Conservation (phyloP, 2,329 filamentous ascomycete species). For the Orbilia quercus region DNA sequence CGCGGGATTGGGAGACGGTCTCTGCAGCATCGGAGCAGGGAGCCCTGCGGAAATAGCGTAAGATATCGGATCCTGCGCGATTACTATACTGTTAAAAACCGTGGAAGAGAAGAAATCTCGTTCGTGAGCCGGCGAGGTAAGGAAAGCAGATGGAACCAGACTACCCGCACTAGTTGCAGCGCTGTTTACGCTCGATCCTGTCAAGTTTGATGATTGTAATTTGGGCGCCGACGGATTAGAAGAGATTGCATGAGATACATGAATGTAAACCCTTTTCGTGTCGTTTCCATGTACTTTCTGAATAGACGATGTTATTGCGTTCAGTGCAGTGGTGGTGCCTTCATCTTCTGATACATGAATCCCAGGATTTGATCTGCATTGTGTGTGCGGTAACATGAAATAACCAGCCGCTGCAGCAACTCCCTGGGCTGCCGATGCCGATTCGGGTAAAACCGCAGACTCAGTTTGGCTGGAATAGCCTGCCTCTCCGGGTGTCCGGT, state of each 20-base stretch:
- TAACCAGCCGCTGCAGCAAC: constrained; percentile 60
- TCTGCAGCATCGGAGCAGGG: constrained; percentile 48
- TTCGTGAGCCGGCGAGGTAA: constrained; percentile 46
- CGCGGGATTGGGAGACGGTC: constrained; percentile 58
- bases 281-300: constrained; percentile 57
- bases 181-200: constrained; percentile 52
- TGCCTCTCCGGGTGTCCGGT: constrained; percentile 46
- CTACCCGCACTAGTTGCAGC: constrained; percentile 56
- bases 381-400: constrained; percentile 58
- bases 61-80: constrained; percentile 58
- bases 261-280: constrained; percentile 59
- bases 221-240: constrained; percentile 58
- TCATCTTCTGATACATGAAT: constrained; percentile 57
- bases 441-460: constrained; percentile 57
- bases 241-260: constrained; percentile 60
- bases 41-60: constrained; percentile 55
- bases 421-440: constrained; percentile 58
- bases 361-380: constrained; percentile 54
- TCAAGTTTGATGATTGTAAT: constrained; percentile 58
- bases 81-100: constrained; percentile 60
- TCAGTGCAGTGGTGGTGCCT: constrained; percentile 59
- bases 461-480: constrained; percentile 53
- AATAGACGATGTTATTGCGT: constrained; percentile 58
- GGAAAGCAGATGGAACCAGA: constrained; percentile 56
- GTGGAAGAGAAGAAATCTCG: constrained; percentile 60